Evolutionary conservation across 179 eudicot genomes (phyloP).

Genomic region (Carnegiea gigantea): DNA sequence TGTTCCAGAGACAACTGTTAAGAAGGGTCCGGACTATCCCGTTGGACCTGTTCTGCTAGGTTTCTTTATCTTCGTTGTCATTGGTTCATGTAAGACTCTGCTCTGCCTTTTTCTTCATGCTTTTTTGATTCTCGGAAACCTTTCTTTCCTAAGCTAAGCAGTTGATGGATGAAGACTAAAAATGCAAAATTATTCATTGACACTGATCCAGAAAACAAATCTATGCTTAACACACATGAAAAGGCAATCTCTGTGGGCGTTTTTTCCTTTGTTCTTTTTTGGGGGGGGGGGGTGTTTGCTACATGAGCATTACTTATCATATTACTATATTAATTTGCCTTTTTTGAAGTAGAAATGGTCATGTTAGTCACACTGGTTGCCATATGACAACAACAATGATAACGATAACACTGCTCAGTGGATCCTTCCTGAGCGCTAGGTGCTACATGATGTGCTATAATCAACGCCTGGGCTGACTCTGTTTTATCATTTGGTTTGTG

Average conservation of each 20-base stretch:
- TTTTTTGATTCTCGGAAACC: background rate
- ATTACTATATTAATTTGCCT: too few relatives aligned
- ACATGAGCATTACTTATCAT: too few relatives aligned
- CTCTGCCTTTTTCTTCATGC: background rate
- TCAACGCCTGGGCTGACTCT: background rate
- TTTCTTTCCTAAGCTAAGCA: background rate
- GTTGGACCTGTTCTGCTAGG: slow-evolving; percentile 61
- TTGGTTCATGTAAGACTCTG: slow-evolving; percentile 72
- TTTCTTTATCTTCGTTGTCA: slow-evolving; percentile 61
- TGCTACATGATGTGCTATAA: background rate
- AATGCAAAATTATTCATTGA: too few relatives aligned
- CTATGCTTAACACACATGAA: too few relatives aligned
- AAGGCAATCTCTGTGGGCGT: too few relatives aligned
- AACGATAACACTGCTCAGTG: background rate
- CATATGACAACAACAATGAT: background rate
- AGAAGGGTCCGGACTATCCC: slow-evolving; percentile 60
- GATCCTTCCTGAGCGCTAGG: background rate
- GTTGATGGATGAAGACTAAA: too few relatives aligned
- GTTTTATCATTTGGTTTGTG: background rate
- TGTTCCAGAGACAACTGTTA: slow-evolving; percentile 73
- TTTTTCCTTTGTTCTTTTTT: too few relatives aligned
- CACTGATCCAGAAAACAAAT: too few relatives aligned
- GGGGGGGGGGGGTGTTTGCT: too few relatives aligned
- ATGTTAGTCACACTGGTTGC: too few relatives aligned
- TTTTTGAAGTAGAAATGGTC: too few relatives aligned